Conservation (phyloP, 2,329 filamentous ascomycete genomes). For the Septoria petroselini region DNA sequence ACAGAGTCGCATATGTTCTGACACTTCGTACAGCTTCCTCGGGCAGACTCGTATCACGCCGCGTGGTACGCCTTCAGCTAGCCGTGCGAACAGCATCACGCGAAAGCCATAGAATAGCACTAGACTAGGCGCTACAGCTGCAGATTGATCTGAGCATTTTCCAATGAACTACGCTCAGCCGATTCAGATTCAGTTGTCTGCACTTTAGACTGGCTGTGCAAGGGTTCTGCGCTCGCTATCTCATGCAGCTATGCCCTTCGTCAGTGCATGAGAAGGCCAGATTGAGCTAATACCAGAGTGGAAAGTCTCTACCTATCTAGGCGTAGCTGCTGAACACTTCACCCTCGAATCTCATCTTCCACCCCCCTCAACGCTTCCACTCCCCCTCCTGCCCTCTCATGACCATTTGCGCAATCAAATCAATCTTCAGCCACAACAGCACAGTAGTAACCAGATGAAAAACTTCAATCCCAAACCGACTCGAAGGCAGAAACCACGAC, state of each 20-base stretch:
- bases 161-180: too few relatives aligned
- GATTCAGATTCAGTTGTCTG: too few relatives aligned
- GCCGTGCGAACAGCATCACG: constrained; percentile 28
- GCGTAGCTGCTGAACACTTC: too few relatives aligned
- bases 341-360: not conserved
- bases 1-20: too few relatives aligned
- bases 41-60: constrained; percentile 32
- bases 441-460: constrained; percentile 25
- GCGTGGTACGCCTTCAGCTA: constrained; percentile 30
- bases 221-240: too few relatives aligned
- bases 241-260: too few relatives aligned
- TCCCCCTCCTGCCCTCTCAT: constrained; percentile 6
- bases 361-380: constrained; percentile 4
- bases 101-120: not conserved
- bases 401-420: constrained; percentile 12
- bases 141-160: too few relatives aligned
- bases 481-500: constrained; percentile 36
- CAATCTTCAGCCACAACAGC: constrained; percentile 19
- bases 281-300: too few relatives aligned
- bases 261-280: too few relatives aligned
- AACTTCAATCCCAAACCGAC: constrained; percentile 31
- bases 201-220: too few relatives aligned
- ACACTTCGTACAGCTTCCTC: constrained; percentile 24
- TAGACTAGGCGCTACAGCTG: not conserved
- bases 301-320: too few relatives aligned